Conservation (phyloP, 495 filamentous ascomycete species). For the Glarea lozoyensis region DNA sequence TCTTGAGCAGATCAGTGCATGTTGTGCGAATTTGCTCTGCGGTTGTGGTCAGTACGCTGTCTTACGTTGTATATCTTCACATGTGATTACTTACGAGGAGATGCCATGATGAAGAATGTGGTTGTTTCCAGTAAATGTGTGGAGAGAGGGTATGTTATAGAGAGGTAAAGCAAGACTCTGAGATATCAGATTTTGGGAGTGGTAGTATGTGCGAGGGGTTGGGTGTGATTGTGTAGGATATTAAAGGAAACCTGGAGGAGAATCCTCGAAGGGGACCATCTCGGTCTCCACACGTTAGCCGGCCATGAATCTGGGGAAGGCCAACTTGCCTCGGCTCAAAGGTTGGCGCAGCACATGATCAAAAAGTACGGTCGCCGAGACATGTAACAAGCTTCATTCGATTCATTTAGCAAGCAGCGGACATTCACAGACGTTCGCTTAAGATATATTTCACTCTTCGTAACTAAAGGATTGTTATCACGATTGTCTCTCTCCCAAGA, state of each 20-base stretch:
- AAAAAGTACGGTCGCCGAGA: too few species aligned
- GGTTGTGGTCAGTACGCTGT: constrained; percentile 21
- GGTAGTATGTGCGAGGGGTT: not conserved
- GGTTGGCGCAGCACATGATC: too few species aligned
- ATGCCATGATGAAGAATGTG: constrained; percentile 50
- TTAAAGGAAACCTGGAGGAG: not conserved
- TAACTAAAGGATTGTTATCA: too few species aligned
- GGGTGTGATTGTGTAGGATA: not conserved
- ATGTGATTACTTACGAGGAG: constrained; percentile 56
- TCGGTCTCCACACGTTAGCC: not conserved
- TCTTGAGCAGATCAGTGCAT: constrained; percentile 89
- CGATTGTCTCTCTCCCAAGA: too few species aligned
- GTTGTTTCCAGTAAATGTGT: not conserved
- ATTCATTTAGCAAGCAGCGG: too few species aligned
- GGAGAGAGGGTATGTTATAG: constrained; percentile 15
- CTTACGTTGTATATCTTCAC: not conserved
- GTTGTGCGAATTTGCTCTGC: constrained; percentile 81
- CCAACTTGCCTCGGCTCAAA: constrained; percentile 19
- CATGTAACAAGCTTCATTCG: too few species aligned
- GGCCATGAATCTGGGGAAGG: constrained; percentile 1
- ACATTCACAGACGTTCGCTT: too few species aligned
- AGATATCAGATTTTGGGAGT: constrained; percentile 4
- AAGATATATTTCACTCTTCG: too few species aligned
- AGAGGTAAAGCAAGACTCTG: not conserved
- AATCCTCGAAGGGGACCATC: constrained; percentile 1